Evolutionary conservation across 768 basidiomycete species (phyloP), one percentile per base, ranked within the genome.

Genomic region (Pisolithus microcarpus): DNA sequence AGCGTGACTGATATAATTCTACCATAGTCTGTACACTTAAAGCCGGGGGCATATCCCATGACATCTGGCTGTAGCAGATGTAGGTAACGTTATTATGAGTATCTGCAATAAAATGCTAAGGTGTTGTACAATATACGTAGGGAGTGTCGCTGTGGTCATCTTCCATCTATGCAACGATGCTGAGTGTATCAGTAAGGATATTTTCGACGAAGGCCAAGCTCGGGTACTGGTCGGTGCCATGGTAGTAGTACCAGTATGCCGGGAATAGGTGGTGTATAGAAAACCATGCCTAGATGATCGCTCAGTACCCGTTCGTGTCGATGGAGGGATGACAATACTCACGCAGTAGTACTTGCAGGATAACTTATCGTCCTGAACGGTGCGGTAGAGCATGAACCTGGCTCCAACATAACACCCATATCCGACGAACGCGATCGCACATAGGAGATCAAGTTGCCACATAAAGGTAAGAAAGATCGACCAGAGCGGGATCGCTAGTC

Each of bases 281-380:
- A 13, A 61, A 45, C 59, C 59, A 58, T 24, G 53, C 42, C 59
- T 58, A 42, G 9, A 18, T n/a, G 23, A 13, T n/a, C 4, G 21
- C 11, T 39, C 52, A 52, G 52, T 9, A 8, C 5, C 10, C 5
- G 31, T 1, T 10, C 16, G 7, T 6, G 10, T 6, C 21, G 11
- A 10, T 16, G 15, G 1, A 38, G 19, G n/a, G 31, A 11, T 28
- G 16, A 8, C 19, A 10, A 10, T 5, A 55, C 64, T 55, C 30
- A 60, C 61, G 39, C 53, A 56, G 28, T 65, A 65, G 23, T 56
- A 44, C 38, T 52, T 53, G 42, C 60, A 66, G n/a, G 63, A 62
- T 28, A 23, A 43, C 36, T 53, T 58, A 39, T 65, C 60, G 7
- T 48, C 60, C 9, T 56, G 53, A 7, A 53, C 46, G 0, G 56